These are phyloP conservation scores for Fraxinus platypoda DNA, from an alignment of 305 asterid species.

Conservation along the genomic window DNA sequence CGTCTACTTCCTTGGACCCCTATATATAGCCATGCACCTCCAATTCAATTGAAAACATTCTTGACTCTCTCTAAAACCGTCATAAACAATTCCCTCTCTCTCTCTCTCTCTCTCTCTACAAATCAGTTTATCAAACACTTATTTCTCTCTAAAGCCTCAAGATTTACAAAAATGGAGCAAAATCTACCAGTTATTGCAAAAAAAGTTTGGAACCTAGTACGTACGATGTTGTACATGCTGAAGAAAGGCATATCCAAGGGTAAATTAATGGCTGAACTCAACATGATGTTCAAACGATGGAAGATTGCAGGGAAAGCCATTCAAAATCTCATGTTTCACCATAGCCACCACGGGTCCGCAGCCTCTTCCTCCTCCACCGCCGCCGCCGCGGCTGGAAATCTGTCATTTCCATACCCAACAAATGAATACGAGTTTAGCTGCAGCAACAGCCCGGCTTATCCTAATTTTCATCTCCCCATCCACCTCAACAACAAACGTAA, in stretches of 20 bases:
- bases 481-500: conserved; percentile 25
- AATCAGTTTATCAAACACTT: background rate
- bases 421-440: conserved; percentile 36
- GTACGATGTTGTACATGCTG: conserved; percentile 35
- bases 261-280: conserved; percentile 38
- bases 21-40: conserved; percentile 29
- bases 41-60: conserved; percentile 28
- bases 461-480: conserved; percentile 23
- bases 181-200: conserved; percentile 41
- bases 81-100: background rate
- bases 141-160: background rate
- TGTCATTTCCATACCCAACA: background rate
- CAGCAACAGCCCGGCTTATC: conserved; percentile 30
- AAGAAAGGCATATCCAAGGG: conserved; percentile 50
- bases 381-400: conserved; percentile 10
- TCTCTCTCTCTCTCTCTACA: background rate
- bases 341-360: conserved; percentile 26
- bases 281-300: conserved; percentile 46
- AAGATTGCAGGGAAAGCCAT: conserved; percentile 53
- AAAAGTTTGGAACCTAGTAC: conserved; percentile 37
- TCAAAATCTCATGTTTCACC: conserved; percentile 53
- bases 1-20: background rate
- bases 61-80: conserved; percentile 4
- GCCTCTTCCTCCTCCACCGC: conserved; percentile 10
- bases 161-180: conserved; percentile 41